Conservation (phyloP, 306 rosid genomes). For the Malus sieversii region DNA sequence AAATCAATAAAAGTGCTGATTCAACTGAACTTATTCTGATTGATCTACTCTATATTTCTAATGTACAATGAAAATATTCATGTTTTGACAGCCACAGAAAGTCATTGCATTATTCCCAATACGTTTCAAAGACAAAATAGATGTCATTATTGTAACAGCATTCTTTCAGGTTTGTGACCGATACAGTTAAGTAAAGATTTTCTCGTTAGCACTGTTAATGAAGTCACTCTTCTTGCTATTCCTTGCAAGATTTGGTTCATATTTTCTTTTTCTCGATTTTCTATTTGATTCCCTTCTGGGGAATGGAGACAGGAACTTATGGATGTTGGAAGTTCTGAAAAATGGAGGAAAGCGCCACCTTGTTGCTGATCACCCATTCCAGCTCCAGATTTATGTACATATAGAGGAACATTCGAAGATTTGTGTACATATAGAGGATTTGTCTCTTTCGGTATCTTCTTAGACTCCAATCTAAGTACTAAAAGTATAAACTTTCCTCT, state of each 20-base stretch:
- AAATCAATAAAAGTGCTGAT: background rate
- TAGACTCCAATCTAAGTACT: background rate
- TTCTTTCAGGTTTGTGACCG: slow-evolving; percentile 71
- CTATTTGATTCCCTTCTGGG: slow-evolving; percentile 4
- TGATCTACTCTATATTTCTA: background rate
- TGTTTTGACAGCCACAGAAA: slow-evolving; percentile 60
- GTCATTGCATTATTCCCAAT: slow-evolving; percentile 71
- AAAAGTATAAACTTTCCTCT: background rate
- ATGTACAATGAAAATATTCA: slow-evolving; percentile 1
- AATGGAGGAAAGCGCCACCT: slow-evolving; percentile 79
- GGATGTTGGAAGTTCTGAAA: slow-evolving; percentile 72
- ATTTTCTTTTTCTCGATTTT: background rate
- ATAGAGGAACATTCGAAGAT: slow-evolving; percentile 70
- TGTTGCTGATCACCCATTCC: slow-evolving; percentile 94
- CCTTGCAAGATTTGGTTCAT: background rate
- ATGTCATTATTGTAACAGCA: slow-evolving; percentile 69
- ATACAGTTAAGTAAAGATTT: background rate
- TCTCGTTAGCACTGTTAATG: background rate
- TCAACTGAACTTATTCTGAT: background rate
- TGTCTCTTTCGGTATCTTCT: slow-evolving; percentile 64
- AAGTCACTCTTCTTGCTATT: background rate
- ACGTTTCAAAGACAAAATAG: slow-evolving; percentile 64
- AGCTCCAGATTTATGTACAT: slow-evolving; percentile 79
- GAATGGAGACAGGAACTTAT: slow-evolving; percentile 58
- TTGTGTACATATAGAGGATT: slow-evolving; percentile 89